These are phyloP conservation scores for Wallacemonas collosoma DNA, from an alignment of 208 protist genomes.

Conservation along the genomic window DNA sequence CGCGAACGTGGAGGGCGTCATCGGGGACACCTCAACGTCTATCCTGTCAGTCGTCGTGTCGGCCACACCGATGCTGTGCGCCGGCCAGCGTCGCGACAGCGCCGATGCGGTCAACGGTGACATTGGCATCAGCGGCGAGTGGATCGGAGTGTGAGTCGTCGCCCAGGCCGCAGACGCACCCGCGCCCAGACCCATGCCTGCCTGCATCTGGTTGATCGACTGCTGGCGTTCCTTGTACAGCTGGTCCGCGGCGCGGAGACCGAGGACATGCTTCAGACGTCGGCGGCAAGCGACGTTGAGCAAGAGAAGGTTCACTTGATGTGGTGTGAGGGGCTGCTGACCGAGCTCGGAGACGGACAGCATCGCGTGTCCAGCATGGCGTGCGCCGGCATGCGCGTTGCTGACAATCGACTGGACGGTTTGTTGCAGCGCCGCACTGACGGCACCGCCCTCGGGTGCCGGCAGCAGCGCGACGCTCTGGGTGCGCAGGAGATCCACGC, in stretches of 20 bases:
- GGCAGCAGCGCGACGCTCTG: neutral
- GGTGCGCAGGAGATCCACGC: slow-evolving; percentile 36
- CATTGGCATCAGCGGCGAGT: slow-evolving; percentile 16
- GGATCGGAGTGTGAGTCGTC: neutral
- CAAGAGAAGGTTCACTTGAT: slow-evolving; percentile 72
- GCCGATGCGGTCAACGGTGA: slow-evolving; percentile 5
- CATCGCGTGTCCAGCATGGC: slow-evolving; percentile 16
- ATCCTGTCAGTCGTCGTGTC: neutral
- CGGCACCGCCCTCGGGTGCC: neutral
- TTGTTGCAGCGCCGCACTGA: neutral
- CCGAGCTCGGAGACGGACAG: slow-evolving; percentile 46
- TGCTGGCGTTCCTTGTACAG: neutral
- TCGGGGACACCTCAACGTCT: neutral
- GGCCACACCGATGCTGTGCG: neutral
- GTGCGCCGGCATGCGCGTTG: neutral
- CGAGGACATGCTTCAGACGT: slow-evolving; percentile 35
- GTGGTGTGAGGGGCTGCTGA: slow-evolving; percentile 24
- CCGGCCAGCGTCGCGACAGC: slow-evolving; percentile 2
- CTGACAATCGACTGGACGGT: neutral
- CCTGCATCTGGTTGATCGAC: too few species aligned
- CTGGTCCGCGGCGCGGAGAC: neutral
- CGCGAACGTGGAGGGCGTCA: neutral
- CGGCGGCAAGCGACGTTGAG: slow-evolving; percentile 67
- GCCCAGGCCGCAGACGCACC: neutral
- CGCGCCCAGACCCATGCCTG: too few species aligned